Conservation (phyloP, 352 stramenopile genomes). For the Hyaloperonospora arabidopsidis region DNA sequence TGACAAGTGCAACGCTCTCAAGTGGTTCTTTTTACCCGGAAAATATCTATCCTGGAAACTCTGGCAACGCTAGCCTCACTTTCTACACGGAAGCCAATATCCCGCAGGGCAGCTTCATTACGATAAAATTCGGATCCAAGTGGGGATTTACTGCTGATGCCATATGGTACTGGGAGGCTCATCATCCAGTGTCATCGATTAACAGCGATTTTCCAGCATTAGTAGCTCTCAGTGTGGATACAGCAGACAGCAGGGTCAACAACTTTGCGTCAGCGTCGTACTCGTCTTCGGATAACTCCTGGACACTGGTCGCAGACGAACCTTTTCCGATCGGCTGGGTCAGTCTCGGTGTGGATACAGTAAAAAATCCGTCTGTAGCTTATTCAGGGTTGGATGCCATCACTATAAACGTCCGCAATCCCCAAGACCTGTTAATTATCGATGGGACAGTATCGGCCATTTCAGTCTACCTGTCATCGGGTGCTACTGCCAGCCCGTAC, state of each 20-base stretch:
- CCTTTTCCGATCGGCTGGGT: slow-evolving; percentile 66
- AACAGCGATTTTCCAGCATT: slow-evolving; percentile 17
- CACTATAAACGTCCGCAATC: slow-evolving; percentile 46
- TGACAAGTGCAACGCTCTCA: slow-evolving; percentile 40
- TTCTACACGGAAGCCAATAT: slow-evolving; percentile 71
- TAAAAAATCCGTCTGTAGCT: slow-evolving; percentile 65
- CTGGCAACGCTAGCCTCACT: slow-evolving; percentile 61
- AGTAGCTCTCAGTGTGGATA: slow-evolving; percentile 3
- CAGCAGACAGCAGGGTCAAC: slow-evolving; percentile 1
- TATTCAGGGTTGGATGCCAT: slow-evolving; percentile 66
- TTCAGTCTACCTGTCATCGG: slow-evolving; percentile 54
- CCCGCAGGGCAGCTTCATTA: slow-evolving; percentile 39
- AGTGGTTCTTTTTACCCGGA: slow-evolving; percentile 74
- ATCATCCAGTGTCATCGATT: slow-evolving; percentile 10
- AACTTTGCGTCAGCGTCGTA: slow-evolving; percentile 29
- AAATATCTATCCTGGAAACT: slow-evolving; percentile 80
- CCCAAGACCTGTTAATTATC: slow-evolving; percentile 46
- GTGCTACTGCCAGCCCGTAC: slow-evolving; percentile 70
- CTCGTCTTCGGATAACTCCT: slow-evolving; percentile 36
- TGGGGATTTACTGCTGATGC: slow-evolving; percentile 54
- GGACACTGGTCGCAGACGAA: slow-evolving; percentile 45
- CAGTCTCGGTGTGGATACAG: slow-evolving; percentile 47
- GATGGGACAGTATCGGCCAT: slow-evolving; percentile 61
- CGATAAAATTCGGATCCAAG: slow-evolving; percentile 47
- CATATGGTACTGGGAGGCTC: slow-evolving; percentile 46